Conservation (phyloP, 352 stramenopile species). For the Phytophthora sojae region DNA sequence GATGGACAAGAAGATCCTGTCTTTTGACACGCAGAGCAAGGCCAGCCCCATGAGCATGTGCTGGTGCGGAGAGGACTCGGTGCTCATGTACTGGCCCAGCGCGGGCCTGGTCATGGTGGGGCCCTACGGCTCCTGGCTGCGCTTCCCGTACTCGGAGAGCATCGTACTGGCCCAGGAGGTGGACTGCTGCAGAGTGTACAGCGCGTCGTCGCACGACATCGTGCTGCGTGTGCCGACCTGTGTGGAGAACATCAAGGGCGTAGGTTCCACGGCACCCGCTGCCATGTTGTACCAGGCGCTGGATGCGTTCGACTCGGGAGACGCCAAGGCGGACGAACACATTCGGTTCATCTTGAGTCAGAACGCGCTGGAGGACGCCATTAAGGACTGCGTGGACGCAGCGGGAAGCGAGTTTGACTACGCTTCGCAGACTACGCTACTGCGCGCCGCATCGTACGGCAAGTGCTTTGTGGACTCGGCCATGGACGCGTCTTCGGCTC, state of each 20-base stretch:
- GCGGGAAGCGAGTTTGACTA: constrained; percentile 90
- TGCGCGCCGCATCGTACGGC: constrained; percentile 89
- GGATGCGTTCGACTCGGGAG: constrained; percentile 88
- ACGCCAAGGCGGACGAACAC: constrained; percentile 90
- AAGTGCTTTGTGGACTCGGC: constrained; percentile 89
- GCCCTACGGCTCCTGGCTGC: constrained; percentile 85
- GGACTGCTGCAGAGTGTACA: constrained; percentile 83
- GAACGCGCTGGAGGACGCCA: constrained; percentile 82
- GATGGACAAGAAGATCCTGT: constrained; percentile 95
- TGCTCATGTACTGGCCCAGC: constrained; percentile 90
- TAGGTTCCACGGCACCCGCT: constrained; percentile 87
- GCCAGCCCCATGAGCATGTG: constrained; percentile 76
- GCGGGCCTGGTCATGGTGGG: constrained; percentile 87
- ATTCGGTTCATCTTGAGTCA: constrained; percentile 90
- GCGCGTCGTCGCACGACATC: constrained; percentile 76
- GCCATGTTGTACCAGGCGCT: constrained; percentile 93
- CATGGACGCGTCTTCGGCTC: constrained; percentile 46
- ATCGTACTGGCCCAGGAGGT: constrained; percentile 76
- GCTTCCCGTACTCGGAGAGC: constrained; percentile 84
- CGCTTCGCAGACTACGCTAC: constrained; percentile 73
- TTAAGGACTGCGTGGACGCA: constrained; percentile 90
- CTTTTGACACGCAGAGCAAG: constrained; percentile 90
- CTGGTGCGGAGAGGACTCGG: constrained; percentile 92
- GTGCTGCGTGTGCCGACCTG: constrained; percentile 86
- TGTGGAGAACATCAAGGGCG: constrained; percentile 88